These are phyloP conservation scores for Gastrodia elata DNA, from an alignment of 106 monocot species.

Conservation along the genomic window DNA sequence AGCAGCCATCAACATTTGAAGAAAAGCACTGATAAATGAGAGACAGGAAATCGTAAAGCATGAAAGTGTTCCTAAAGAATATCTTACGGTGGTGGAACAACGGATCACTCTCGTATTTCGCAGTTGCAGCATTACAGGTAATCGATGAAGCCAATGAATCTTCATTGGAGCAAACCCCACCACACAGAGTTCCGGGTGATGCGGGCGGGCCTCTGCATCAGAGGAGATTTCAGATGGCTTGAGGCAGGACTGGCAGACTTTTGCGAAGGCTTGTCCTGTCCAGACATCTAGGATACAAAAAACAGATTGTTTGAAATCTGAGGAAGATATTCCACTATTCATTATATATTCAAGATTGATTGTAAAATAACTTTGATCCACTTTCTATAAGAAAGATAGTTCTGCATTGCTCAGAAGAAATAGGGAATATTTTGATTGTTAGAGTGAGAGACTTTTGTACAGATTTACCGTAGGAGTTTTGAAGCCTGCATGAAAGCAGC, in stretches of 20 bases:
- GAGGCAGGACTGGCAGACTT: conserved; percentile 20
- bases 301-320: background rate
- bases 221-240: conserved; percentile 14
- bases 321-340: background rate
- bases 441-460: background rate
- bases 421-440: too few relatives aligned
- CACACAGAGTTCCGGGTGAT: background rate
- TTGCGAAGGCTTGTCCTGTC: conserved; percentile 50
- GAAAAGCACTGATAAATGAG: background rate
- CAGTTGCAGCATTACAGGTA: background rate
- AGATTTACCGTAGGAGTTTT: background rate
- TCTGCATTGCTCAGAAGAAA: too few relatives aligned
- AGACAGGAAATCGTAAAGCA: background rate
- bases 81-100: background rate
- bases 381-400: too few relatives aligned
- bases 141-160: background rate
- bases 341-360: too few relatives aligned
- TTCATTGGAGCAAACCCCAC: background rate
- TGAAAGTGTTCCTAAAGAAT: background rate
- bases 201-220: conserved; percentile 4
- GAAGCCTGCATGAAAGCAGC: background rate
- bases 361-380: too few relatives aligned
- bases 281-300: conserved; percentile 52
- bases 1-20: background rate
- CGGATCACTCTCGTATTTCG: background rate